Base-by-base conservation (phyloP, 805 yeast genomes). In the Yarrowia osloensis region DNA sequence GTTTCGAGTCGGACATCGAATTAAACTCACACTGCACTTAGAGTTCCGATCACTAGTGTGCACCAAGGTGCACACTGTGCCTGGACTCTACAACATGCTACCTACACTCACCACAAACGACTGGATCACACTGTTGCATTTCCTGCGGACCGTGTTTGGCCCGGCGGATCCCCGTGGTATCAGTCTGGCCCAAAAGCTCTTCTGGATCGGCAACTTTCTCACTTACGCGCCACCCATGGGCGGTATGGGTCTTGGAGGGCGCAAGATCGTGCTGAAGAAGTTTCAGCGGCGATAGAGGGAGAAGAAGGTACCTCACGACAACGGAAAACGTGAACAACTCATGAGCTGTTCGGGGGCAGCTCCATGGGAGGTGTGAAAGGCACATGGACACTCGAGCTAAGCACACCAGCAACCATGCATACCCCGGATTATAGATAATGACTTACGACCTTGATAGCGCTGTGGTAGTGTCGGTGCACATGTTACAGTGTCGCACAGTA, bases 201-300 rank as follows among this genome's bases (percentile, higher is more conserved):
- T 57, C 28, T 57, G 63, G 63, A 39, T 57, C 24, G 35, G 63
- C 63, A 57, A 57, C 63, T 29, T 57, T 7, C 28, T 57, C 21
- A 57, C 63, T 7, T 57, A 57, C 21, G 63, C 63, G 37, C 63
- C 63, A 57, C 63, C 63, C 26, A 57, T 57, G 63, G 63, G 63
- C 13, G 19, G 28, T 19, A 19, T 57, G 63, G 63, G 63, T 19
- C 26, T 40, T 7, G 63, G 63, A 19, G 49, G 63, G 8, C 28
- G 63, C 12, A 57, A 57, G 42, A 57, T 57, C 21, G 37, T 57
- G 21, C 37, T 57, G 26, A 39, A 40, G 9, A 26, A 28, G 37
- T 57, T 57, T 47, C 71, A 35, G 13, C 21, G 44, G 4, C 19
- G 29, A 6, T 54, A 35, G 12, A 33, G 24, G 15, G 24, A 4